Conservation (phyloP, 495 filamentous ascomycete species). For the Cenococcum geophilum region DNA sequence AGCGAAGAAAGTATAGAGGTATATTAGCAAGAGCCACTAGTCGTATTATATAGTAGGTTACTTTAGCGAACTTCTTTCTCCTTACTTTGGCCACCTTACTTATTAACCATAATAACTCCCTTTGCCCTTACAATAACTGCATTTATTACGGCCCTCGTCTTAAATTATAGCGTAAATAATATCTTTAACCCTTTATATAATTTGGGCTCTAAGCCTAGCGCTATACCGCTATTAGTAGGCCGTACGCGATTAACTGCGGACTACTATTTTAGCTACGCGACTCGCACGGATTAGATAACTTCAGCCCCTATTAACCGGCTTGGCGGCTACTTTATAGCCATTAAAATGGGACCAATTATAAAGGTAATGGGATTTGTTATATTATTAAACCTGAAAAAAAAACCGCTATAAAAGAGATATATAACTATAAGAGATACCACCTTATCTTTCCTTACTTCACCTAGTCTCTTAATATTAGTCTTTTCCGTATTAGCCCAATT, state of each 20-base stretch:
- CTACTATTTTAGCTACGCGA: constrained; percentile 33
- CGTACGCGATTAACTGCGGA: constrained; percentile 28
- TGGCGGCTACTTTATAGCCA: constrained; percentile 30
- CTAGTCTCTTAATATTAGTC: constrained; percentile 24
- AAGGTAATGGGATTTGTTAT: constrained; percentile 15
- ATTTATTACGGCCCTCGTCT: constrained; percentile 6
- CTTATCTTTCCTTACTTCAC: constrained; percentile 25
- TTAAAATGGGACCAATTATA: constrained; percentile 28
- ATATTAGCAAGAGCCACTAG: not conserved
- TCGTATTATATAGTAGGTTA: not conserved
- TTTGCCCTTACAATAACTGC: constrained; percentile 1
- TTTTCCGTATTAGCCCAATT: constrained; percentile 28
- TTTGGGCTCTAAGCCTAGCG: constrained; percentile 16
- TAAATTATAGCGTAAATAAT: constrained; percentile 8
- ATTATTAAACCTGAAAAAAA: constrained; percentile 25
- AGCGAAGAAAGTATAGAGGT: not conserved
- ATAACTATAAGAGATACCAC: constrained; percentile 29
- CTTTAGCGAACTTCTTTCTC: constrained; percentile 3
- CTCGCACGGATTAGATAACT: constrained; percentile 28
- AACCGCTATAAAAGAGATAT: constrained; percentile 22
- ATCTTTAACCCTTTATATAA: not conserved
- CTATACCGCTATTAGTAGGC: constrained; percentile 16
- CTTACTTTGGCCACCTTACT: not conserved
- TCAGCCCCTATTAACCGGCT: constrained; percentile 26
- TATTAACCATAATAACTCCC: not conserved